A percentile compares a stretch with the other conserved stretches of the same genome.
Evolutionary conservation across 2,329 filamentous ascomycete genomes (phyloP).

Genomic region (Truncatella angustata): DNA sequence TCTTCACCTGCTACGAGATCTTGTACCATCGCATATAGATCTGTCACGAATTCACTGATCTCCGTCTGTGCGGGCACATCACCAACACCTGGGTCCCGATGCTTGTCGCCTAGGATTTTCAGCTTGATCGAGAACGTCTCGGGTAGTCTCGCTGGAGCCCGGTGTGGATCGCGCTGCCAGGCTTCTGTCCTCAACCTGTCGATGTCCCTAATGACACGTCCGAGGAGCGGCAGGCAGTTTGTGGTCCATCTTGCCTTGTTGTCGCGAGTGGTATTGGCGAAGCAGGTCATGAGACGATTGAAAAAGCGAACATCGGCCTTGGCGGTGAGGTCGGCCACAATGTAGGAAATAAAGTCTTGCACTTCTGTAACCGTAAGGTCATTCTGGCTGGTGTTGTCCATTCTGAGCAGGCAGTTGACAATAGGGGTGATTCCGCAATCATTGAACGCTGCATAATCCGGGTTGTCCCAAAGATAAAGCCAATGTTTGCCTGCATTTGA

Average conservation of each 20-base stretch:
- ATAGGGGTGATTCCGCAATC: slow-evolving; percentile 10
- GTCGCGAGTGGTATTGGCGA: background rate
- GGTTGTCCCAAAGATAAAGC: slow-evolving; percentile 21
- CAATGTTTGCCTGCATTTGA: slow-evolving; percentile 31
- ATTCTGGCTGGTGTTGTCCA: background rate
- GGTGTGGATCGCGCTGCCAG: slow-evolving; percentile 7
- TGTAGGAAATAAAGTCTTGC: background rate
- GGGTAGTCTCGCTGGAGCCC: slow-evolving; percentile 9
- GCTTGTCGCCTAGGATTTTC: slow-evolving; percentile 2
- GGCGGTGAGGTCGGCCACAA: background rate
- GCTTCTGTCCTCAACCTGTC: slow-evolving; percentile 12
- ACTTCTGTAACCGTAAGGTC: background rate
- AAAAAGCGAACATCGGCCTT: background rate
- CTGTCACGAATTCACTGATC: background rate
- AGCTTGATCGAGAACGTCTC: slow-evolving; percentile 8
- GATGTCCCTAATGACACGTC: slow-evolving; percentile 15
- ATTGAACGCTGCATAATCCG: background rate
- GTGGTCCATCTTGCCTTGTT: background rate
- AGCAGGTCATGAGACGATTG: background rate
- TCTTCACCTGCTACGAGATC: background rate
- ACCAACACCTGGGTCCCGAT: too few relatives aligned
- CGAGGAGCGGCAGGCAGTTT: slow-evolving; percentile 21
- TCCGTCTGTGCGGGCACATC: background rate
- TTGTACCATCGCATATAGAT: background rate
- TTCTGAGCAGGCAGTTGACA: slow-evolving; percentile 11